Evolutionary conservation across 2,329 filamentous ascomycete species (phyloP), one percentile per base, ranked within the genome.

Genomic region (Sclerotiophoma versabilis): DNA sequence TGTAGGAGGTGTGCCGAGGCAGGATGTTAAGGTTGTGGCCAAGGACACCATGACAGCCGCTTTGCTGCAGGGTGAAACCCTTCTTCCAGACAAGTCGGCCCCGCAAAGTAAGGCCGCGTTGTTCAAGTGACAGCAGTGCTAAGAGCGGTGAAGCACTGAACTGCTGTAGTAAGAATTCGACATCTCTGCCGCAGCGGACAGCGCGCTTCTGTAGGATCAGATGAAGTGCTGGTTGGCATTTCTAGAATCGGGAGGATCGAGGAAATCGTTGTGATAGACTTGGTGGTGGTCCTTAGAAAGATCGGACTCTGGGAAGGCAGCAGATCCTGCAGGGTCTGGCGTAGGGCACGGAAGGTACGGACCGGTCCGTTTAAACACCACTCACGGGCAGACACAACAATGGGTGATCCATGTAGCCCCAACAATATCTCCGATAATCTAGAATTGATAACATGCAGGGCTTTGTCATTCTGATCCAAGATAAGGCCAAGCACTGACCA

Each of bases 21-120:
- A 2, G 10, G 20, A 15, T 15, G 3, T 12, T 25, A 26, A 26
- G 29, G 20, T 32, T 39, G 29, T 49, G 29, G 46, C 46, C 41
- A 41, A 27, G 2, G 9, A 20, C 27, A 26, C 36, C 22, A 33
- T 22, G 6, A 3, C 22, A 30, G 36, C 46, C 36, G 20, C 29
- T n/a, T 27, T 34, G 15, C 27, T 49, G 36, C 36, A 49, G 46
- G 46, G 36, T n/a, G 36, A 33, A 34, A 20, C 8, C 37, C 26
- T 27, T 41, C 41, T 14, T 11, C 10, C n/a, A 29, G 25, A 23
- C 17, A 26, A 20, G 15, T 25, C 32, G 32, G 23, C 43, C 29
- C 19, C 43, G 43, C 32, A 32, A 32, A 45, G 43, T 37, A 15
- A 37, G 23, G 32, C 43, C 32, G 2, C 14, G 23, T 37, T 11